Conservation (phyloP, 1,284 basidiomycete genomes). For the Heterobasidion annosum region DNA sequence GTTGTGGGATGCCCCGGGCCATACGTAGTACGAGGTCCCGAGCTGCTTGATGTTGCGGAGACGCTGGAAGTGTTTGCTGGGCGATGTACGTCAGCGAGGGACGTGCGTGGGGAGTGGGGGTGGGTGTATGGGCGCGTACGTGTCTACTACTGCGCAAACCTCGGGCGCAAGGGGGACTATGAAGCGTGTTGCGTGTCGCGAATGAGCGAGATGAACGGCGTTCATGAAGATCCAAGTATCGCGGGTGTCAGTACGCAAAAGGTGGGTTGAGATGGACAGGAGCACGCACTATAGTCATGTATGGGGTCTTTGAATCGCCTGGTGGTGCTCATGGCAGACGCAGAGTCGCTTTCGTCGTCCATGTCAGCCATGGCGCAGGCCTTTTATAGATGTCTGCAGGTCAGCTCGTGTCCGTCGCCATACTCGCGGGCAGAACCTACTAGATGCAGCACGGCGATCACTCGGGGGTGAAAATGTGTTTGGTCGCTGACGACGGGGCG, state of each 20-base stretch:
- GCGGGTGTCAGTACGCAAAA: neutral
- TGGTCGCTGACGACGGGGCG: too few species aligned
- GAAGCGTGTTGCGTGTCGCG: neutral
- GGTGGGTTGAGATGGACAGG: neutral
- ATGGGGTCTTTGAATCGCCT: slow-evolving; percentile 4
- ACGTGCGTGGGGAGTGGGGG: neutral
- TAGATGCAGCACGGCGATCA: too few species aligned
- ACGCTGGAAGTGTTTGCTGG: slow-evolving; percentile 65
- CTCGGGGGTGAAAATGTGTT: too few species aligned
- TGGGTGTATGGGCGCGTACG: slow-evolving; percentile 4
- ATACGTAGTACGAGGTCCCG: slow-evolving; percentile 66
- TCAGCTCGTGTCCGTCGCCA: too few species aligned
- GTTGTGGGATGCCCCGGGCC: slow-evolving; percentile 68
- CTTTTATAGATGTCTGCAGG: too few species aligned
- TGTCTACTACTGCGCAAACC: slow-evolving; percentile 10
- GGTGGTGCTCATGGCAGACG: neutral
- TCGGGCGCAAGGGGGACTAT: slow-evolving; percentile 8
- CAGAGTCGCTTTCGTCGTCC: neutral
- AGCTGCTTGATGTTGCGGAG: slow-evolving; percentile 70
- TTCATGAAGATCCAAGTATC: too few species aligned
- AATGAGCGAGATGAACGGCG: too few species aligned
- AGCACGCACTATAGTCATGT: slow-evolving; percentile 5
- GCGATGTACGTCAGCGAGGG: neutral
- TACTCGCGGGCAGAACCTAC: too few species aligned
- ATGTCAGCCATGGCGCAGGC: neutral